Evolutionary conservation across 257 asterid species (phyloP).

Genomic region (Eustoma russellianum): DNA sequence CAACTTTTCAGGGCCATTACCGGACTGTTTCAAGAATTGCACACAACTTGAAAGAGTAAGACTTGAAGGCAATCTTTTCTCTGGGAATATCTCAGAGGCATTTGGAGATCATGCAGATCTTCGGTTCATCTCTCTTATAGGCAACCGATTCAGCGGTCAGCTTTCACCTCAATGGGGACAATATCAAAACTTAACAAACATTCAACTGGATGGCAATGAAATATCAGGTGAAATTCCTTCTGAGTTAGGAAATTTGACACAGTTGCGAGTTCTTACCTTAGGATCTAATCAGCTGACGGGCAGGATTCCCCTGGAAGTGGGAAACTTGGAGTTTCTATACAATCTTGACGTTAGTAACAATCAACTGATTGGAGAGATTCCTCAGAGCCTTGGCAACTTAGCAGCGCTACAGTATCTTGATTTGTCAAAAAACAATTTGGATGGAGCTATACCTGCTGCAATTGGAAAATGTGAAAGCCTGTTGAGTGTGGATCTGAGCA

Average conservation of each 20-base stretch:
- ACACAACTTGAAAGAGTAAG: slow-evolving; percentile 33
- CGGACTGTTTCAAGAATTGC: slow-evolving; percentile 62
- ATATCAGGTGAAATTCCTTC: slow-evolving; percentile 67
- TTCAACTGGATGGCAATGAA: slow-evolving; percentile 35
- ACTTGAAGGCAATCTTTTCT: slow-evolving; percentile 49
- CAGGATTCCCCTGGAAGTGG: slow-evolving; percentile 47
- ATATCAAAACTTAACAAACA: slow-evolving; percentile 34
- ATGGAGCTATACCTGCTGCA: slow-evolving; percentile 41
- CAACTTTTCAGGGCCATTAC: slow-evolving; percentile 54
- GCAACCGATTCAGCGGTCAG: slow-evolving; percentile 48
- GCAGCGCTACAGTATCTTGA: slow-evolving; percentile 46
- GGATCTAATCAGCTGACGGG: slow-evolving; percentile 55
- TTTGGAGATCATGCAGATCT: slow-evolving; percentile 58
- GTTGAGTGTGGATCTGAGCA: slow-evolving; percentile 39
- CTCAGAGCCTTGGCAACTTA: slow-evolving; percentile 35
- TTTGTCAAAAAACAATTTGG: slow-evolving; percentile 44
- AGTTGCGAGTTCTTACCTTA: slow-evolving; percentile 37
- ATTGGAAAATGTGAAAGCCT: slow-evolving; percentile 35
- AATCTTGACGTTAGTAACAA: slow-evolving; percentile 51
- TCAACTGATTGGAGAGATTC: slow-evolving; percentile 50
- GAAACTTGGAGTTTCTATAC: slow-evolving; percentile 26
- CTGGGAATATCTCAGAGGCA: slow-evolving; percentile 50
- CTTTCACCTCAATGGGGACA: slow-evolving; percentile 55
- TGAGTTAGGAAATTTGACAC: slow-evolving; percentile 49
- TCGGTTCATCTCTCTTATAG: slow-evolving; percentile 35